Percentiles rank a stretch among this genome's conserved stretches.
Evolutionary conservation across 2,329 filamentous ascomycete species (phyloP).

Genomic region (Ophioceras dolichostomum): DNA sequence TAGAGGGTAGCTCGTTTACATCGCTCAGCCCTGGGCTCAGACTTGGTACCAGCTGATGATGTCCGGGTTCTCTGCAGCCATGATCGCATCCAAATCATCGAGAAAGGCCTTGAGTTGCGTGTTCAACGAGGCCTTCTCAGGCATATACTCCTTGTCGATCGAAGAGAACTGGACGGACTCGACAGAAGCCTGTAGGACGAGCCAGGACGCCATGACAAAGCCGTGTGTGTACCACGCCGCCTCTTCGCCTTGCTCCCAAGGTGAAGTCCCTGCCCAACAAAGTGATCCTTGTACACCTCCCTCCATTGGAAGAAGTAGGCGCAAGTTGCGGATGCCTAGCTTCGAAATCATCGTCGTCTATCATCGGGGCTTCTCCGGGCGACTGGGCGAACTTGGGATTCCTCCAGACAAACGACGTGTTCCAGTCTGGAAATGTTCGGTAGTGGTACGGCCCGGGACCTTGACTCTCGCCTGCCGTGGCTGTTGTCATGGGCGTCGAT

Average conservation of each 20-base stretch:
- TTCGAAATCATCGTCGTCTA: neutral
- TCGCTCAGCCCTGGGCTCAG: too few relatives aligned
- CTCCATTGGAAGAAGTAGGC: neutral
- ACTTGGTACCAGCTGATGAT: neutral
- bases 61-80: neutral
- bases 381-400: neutral
- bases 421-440: neutral
- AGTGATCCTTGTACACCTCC: neutral
- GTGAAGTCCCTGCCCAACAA: neutral
- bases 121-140: neutral
- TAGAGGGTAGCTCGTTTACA: too few relatives aligned
- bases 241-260: neutral
- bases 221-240: neutral
- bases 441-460: neutral
- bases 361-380: neutral
- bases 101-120: neutral
- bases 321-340: neutral
- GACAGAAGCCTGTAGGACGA: neutral
- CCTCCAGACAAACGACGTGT: neutral
- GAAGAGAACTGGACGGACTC: neutral
- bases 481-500: neutral
- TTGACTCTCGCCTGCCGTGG: neutral
- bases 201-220: neutral
- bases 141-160: neutral
- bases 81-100: neutral